Evolutionary conservation across 2,329 filamentous ascomycete genomes (phyloP).

Genomic region (Sclerotinia subarctica): DNA sequence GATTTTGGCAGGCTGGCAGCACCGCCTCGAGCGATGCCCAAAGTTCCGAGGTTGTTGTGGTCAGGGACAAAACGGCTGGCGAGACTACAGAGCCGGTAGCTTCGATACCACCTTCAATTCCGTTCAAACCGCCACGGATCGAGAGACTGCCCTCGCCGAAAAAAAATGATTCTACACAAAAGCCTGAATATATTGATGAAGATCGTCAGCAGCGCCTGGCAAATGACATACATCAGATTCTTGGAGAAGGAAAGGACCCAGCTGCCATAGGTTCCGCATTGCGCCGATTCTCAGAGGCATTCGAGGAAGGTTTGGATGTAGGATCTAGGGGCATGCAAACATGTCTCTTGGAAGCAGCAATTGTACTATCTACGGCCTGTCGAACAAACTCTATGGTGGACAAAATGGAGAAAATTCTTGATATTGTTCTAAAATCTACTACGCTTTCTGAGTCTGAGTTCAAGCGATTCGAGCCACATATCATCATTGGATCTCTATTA

Average conservation of each 20-base stretch:
- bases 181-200: background rate
- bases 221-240: slow-evolving; percentile 27
- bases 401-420: slow-evolving; percentile 27
- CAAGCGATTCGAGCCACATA: slow-evolving; percentile 25
- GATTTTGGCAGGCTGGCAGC: slow-evolving; percentile 8
- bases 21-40: background rate
- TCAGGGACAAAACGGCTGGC: background rate
- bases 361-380: slow-evolving; percentile 26
- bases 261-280: slow-evolving; percentile 26
- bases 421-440: slow-evolving; percentile 26
- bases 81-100: background rate
- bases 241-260: slow-evolving; percentile 22
- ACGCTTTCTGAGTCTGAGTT: slow-evolving; percentile 29
- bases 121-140: slow-evolving; percentile 1
- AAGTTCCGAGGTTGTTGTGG: background rate
- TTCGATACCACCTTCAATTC: background rate
- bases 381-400: slow-evolving; percentile 20
- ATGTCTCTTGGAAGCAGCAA: slow-evolving; percentile 26
- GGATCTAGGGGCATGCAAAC: slow-evolving; percentile 20
- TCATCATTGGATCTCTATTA: slow-evolving; percentile 26
- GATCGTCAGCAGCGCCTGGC: slow-evolving; percentile 29
- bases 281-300: slow-evolving; percentile 30
- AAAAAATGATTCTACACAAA: background rate
- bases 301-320: slow-evolving; percentile 29
- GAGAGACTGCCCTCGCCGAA: background rate